Evolutionary conservation across 768 basidiomycete genomes (phyloP).

Genomic region (Tricholoma hemisulphureum): DNA sequence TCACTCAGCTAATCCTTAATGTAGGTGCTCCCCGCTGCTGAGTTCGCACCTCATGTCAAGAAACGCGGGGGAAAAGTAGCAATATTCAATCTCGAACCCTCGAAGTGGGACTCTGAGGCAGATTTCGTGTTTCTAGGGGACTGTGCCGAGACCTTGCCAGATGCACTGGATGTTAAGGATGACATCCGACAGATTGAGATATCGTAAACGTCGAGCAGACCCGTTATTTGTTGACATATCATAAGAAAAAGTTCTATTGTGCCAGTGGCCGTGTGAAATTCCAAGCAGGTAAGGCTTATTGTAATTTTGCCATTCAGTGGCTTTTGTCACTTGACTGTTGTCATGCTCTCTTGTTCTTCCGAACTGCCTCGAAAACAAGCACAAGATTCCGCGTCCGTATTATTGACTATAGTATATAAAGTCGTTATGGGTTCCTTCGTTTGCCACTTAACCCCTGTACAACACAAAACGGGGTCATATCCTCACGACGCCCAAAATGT

Average conservation of each 20-base stretch:
- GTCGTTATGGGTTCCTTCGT: not conserved
- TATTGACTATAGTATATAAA: not conserved
- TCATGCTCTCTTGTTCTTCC: not conserved
- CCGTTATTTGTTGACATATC: no score
- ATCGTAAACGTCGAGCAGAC: not conserved
- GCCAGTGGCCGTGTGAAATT: not conserved
- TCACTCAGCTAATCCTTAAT: not conserved
- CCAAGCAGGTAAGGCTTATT: no score
- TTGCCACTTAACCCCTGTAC: not conserved
- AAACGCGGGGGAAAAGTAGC: slow-evolving; percentile 36
- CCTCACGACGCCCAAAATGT: not conserved
- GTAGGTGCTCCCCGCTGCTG: slow-evolving; percentile 37
- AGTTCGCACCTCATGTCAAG: slow-evolving; percentile 31
- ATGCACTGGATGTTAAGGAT: slow-evolving; percentile 30
- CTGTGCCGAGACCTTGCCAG: slow-evolving; percentile 43
- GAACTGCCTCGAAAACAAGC: not conserved
- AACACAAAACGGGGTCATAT: not conserved
- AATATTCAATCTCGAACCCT: slow-evolving; percentile 39
- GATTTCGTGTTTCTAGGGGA: slow-evolving; percentile 50
- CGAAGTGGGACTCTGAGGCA: slow-evolving; percentile 36
- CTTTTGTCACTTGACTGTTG: not conserved
- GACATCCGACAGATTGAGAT: slow-evolving; percentile 1
- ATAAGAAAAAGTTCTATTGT: not conserved
- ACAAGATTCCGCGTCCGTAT: no score
- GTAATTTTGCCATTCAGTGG: not conserved